phyloP scores from a whole-genome alignment of 2,329 filamentous ascomycete species.

The Microdochium nivale region DNA sequence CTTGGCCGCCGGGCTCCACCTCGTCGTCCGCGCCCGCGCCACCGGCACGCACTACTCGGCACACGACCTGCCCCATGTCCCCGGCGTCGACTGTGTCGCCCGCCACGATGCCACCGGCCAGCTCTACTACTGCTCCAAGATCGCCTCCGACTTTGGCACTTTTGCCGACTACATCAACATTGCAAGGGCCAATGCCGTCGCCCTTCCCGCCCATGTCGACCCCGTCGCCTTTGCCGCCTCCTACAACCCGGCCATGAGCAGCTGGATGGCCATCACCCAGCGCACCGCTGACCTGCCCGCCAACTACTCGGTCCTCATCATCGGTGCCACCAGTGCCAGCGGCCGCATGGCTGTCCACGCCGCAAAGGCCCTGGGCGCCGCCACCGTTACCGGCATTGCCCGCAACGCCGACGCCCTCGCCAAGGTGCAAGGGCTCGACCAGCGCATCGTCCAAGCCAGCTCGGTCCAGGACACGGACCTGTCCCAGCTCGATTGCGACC shows the following conservation, averaged over 20 bases:
- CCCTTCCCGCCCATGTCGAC: constrained; percentile 35
- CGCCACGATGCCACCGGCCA: constrained; percentile 31
- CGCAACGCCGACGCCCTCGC: constrained; percentile 34
- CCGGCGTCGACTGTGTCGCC: constrained; percentile 45
- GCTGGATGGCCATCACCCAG: constrained; percentile 47
- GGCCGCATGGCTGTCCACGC: constrained; percentile 41
- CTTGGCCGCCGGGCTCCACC: constrained; percentile 41
- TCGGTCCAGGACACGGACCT: constrained; percentile 34
- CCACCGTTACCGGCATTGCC: constrained; percentile 40
- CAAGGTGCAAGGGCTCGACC: constrained; percentile 32
- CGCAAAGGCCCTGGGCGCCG: constrained; percentile 38
- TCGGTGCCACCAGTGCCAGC: constrained; percentile 44
- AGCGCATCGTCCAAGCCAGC: constrained; percentile 32
- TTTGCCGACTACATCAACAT: constrained; percentile 41
- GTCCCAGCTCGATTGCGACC: constrained; percentile 35
- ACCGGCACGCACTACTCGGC: constrained; percentile 45
- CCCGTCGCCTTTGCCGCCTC: constrained; percentile 40
- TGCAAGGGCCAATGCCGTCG: constrained; percentile 21
- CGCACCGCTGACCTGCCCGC: constrained; percentile 28
- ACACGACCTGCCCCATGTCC: constrained; percentile 37
- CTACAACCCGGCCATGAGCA: constrained; percentile 45
- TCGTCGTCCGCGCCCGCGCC: constrained; percentile 43
- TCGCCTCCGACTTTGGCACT: constrained; percentile 27
- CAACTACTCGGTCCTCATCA: constrained; percentile 38
- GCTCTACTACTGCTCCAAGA: constrained; percentile 39